A percentile compares a stretch with the other conserved stretches of the same genome.
Evolutionary conservation across 2,329 filamentous ascomycete genomes (phyloP).

Genomic region (Diplodia corticola): DNA sequence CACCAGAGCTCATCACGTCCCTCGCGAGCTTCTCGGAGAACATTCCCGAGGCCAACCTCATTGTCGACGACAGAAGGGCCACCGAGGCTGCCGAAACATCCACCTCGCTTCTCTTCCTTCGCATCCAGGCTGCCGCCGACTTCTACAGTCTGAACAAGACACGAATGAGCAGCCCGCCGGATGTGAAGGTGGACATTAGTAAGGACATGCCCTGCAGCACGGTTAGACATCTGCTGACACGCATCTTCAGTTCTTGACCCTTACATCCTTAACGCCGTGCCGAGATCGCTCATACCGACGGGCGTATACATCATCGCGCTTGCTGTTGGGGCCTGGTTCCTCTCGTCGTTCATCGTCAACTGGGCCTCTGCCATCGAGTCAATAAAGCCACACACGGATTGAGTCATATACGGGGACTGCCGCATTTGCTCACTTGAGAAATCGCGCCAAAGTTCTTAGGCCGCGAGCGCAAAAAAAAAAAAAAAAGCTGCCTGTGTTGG

Average conservation of each 20-base stretch:
- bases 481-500: background rate
- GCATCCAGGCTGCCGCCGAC: constrained; percentile 74
- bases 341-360: constrained; percentile 48
- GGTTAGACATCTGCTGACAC: constrained; percentile 16
- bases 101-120: constrained; percentile 67
- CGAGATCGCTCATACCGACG: constrained; percentile 73
- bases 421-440: background rate
- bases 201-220: constrained; percentile 25
- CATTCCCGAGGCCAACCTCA: constrained; percentile 28
- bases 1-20: constrained; percentile 63
- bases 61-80: constrained; percentile 17
- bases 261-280: constrained; percentile 76
- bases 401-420: constrained; percentile 21
- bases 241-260: constrained; percentile 70
- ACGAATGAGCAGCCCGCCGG: constrained; percentile 73
- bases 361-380: constrained; percentile 32
- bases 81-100: constrained; percentile 14
- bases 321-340: constrained; percentile 53
- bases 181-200: constrained; percentile 73
- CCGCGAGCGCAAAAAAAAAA: background rate
- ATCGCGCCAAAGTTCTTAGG: background rate
- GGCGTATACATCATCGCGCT: constrained; percentile 67
- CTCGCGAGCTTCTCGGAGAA: constrained; percentile 61
- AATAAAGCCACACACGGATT: constrained; percentile 37
- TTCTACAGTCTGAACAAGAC: constrained; percentile 75